Percentiles rank a stretch among this genome's conserved stretches.
Conservation (phyloP, 2,329 filamentous ascomycete species). For the Fusarium sp. region DNA sequence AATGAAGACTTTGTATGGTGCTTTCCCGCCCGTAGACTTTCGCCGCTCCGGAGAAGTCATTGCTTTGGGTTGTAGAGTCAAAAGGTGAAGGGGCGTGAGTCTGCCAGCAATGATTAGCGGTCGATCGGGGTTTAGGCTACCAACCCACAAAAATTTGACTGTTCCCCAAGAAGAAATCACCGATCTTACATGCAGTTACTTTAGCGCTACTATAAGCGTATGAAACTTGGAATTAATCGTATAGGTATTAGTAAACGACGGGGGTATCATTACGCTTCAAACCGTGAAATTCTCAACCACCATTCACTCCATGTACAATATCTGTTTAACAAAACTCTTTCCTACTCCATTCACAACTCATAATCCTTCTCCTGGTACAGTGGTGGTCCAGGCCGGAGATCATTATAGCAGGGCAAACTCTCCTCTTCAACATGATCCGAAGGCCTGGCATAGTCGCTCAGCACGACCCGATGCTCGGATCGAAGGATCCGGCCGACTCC, state of each 20-base stretch:
- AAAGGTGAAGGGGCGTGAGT: not conserved
- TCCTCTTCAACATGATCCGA: not conserved
- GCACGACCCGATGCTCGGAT: slow-evolving; percentile 82
- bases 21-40: not conserved
- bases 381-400: not conserved
- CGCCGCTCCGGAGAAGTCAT: not conserved
- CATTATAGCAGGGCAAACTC: slow-evolving; percentile 7
- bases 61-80: not conserved
- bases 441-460: slow-evolving; percentile 67
- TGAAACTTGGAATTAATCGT: too few species aligned
- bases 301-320: not conserved
- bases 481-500: slow-evolving; percentile 87
- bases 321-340: not conserved
- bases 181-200: not conserved
- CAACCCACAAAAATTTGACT: not conserved
- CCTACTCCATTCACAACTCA: not conserved
- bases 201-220: not conserved
- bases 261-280: not conserved
- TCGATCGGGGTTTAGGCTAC: not conserved
- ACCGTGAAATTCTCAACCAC: too few species aligned
- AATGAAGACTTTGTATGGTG: not conserved
- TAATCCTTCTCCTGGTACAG: not conserved
- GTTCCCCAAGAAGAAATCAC: not conserved
- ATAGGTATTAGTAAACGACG: not conserved
- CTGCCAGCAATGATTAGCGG: not conserved